Base-by-base conservation (phyloP, 257 asterid species). In the Petunia secreta region DNA sequence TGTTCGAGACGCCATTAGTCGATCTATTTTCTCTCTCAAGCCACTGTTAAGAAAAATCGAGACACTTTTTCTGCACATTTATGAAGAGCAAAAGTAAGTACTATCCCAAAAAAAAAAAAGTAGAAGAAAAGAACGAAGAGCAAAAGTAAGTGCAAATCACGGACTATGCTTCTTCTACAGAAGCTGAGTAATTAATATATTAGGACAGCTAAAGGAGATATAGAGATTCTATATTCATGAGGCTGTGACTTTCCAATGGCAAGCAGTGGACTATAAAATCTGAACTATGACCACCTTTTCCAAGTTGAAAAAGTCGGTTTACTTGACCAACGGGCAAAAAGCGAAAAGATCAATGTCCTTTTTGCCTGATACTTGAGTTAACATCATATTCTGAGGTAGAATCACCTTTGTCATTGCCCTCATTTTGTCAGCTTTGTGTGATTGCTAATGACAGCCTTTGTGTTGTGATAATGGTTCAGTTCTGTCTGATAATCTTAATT, bases 31-130 rank as follows among this genome's bases (percentile, higher is more conserved):
- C 58, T 91, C 92, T 80, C 91, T 93, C 87, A 93, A 78, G 34
- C 83, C 85, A 80, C 98, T 89, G 1, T 97, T 89, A 67, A 95
- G 95, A 85, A 95, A 95, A 55, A 48, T 87, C 7, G 98, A 93
- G 75, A 95, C 98, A 46, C 89, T 93, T 84, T 83, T 91, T 62
- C 98, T 92, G 97, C 86, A 83, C 81, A 88, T 38, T 60, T 68
- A 14, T 39, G 52, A 55, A 65, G 80, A 36, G 67, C 34, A 79
- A 39, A 73, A 52, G 36, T 40, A 58, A 69, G 48, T 73, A 13
- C 73, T 25, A 25, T 25, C 46, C 54, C 63, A 64, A 71, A 57
- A 25, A 2, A 43, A n/a, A 34, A 36, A 60, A 40, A 74, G 71
- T 13, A 8, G 52, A 59, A n/a, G n/a, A 41, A n/a, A 9, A 40